phyloP scores from a whole-genome alignment of 2,329 filamentous ascomycete species.

The Rhexocercosporidium sp. region DNA sequence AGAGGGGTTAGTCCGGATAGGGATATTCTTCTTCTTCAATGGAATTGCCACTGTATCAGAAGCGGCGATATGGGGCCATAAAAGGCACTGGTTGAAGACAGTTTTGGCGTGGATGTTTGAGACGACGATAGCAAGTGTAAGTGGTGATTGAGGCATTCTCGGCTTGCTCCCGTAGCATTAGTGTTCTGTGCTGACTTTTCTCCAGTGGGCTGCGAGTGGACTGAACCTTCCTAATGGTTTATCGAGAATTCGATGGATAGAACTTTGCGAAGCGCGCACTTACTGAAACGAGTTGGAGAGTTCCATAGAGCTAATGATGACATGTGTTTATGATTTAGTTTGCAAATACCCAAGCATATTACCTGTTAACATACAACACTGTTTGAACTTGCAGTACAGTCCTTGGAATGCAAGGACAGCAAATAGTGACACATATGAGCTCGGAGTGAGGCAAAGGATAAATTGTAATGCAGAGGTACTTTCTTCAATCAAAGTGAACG shows the following conservation, averaged over 20 bases:
- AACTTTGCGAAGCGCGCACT: slow-evolving; percentile 35
- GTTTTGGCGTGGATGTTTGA: slow-evolving; percentile 45
- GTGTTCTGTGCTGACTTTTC: not conserved
- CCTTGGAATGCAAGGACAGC: too few relatives aligned
- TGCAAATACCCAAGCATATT: not conserved
- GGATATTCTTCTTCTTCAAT: slow-evolving; percentile 47
- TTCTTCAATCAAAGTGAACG: too few relatives aligned
- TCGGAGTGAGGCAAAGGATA: too few relatives aligned
- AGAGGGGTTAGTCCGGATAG: slow-evolving; percentile 43
- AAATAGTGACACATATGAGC: too few relatives aligned
- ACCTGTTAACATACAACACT: too few relatives aligned
- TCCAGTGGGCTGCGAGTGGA: slow-evolving; percentile 42
- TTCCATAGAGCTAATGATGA: not conserved
- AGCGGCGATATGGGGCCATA: slow-evolving; percentile 44
- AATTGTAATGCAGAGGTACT: too few relatives aligned
- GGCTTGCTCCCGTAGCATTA: not conserved
- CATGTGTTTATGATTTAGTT: not conserved
- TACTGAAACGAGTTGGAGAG: slow-evolving; percentile 4
- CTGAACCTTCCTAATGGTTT: slow-evolving; percentile 44
- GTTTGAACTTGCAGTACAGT: not conserved
- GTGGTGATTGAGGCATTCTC: not conserved
- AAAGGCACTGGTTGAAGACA: slow-evolving; percentile 42
- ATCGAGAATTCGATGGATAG: slow-evolving; percentile 41
- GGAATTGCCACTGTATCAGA: slow-evolving; percentile 45
- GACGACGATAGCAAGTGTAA: slow-evolving; percentile 38